These are phyloP conservation scores for Amylocarpus encephaloides DNA, from an alignment of 2,329 filamentous ascomycete species.

Conservation along the genomic window DNA sequence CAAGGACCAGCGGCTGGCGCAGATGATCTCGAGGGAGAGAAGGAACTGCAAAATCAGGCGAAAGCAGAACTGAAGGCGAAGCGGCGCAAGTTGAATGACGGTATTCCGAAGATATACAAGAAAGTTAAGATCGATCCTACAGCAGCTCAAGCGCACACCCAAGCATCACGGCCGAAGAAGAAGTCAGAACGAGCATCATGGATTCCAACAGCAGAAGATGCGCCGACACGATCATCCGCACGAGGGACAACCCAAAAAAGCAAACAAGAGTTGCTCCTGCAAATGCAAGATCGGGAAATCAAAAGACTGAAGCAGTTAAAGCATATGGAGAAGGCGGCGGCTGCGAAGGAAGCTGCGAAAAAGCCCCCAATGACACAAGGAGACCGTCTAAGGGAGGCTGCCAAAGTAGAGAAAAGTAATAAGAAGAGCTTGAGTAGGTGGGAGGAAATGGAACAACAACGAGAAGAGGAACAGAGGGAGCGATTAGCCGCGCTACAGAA, in stretches of 20 bases:
- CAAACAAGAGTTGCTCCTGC: slow-evolving; percentile 52
- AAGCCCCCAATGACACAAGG: slow-evolving; percentile 81
- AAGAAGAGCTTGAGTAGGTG: slow-evolving; percentile 85
- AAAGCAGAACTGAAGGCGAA: slow-evolving; percentile 62
- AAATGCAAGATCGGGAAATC: slow-evolving; percentile 67
- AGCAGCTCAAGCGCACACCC: slow-evolving; percentile 34
- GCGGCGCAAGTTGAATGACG: slow-evolving; percentile 76
- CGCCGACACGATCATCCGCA: slow-evolving; percentile 54
- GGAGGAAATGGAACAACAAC: slow-evolving; percentile 86
- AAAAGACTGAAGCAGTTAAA: slow-evolving; percentile 65
- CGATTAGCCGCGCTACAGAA: slow-evolving; percentile 85
- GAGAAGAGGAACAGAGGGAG: slow-evolving; percentile 74
- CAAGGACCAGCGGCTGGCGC: slow-evolving; percentile 53
- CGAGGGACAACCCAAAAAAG: slow-evolving; percentile 57
- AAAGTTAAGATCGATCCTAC: slow-evolving; percentile 66
- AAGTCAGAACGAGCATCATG: slow-evolving; percentile 66
- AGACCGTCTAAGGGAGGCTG: slow-evolving; percentile 76
- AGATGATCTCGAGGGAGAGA: slow-evolving; percentile 74
- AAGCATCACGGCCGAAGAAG: slow-evolving; percentile 50
- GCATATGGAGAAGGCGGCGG: slow-evolving; percentile 53
- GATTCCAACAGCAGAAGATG: slow-evolving; percentile 58
- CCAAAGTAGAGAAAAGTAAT: slow-evolving; percentile 76
- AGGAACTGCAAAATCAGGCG: slow-evolving; percentile 72
- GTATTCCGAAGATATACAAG: slow-evolving; percentile 61
- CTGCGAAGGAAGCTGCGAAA: slow-evolving; percentile 64